Conservation (phyloP, 2,329 filamentous ascomycete genomes). For the Hypomyces rosellus region DNA sequence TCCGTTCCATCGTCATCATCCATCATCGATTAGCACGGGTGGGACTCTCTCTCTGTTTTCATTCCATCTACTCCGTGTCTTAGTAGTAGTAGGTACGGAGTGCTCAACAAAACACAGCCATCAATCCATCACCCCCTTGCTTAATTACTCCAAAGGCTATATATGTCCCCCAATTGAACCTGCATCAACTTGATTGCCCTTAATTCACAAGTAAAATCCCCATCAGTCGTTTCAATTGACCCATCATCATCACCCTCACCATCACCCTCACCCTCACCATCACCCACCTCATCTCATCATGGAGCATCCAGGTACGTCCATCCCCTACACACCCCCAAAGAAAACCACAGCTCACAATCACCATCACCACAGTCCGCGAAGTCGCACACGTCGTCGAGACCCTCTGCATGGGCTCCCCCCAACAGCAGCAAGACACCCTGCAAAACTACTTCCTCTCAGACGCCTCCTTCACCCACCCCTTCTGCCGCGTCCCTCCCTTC, state of each 20-base stretch:
- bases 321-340: background rate
- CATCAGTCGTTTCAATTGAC: no score
- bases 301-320: slow-evolving; percentile 37
- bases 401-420: slow-evolving; percentile 61
- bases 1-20: no score
- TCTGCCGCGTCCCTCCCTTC: slow-evolving; percentile 62
- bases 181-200: no score
- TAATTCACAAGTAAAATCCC: no score
- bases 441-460: slow-evolving; percentile 66
- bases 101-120: background rate
- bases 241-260: no score
- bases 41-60: no score
- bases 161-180: background rate
- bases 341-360: background rate
- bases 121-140: background rate
- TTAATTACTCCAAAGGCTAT: background rate
- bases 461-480: slow-evolving; percentile 71
- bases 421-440: slow-evolving; percentile 58
- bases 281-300: slow-evolving; percentile 17
- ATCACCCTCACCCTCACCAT: background rate
- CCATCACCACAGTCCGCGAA: slow-evolving; percentile 40
- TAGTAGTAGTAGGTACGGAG: no score
- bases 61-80: background rate
- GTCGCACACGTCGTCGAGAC: slow-evolving; percentile 60
- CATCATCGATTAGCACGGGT: no score